Conservation (phyloP, 75 land plant species). For the Chamaecyparis obtusa region DNA sequence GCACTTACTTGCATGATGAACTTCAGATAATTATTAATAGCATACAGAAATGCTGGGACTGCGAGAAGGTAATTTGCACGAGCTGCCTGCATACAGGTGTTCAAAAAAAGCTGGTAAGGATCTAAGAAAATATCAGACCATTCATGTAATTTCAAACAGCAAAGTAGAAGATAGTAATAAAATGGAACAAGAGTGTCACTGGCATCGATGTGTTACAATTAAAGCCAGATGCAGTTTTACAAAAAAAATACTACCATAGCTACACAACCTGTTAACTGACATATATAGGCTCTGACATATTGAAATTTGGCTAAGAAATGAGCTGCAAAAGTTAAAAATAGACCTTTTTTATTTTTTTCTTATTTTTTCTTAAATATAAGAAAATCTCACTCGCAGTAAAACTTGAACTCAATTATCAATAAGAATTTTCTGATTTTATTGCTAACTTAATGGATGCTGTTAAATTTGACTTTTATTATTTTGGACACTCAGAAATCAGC, state of each 20-base stretch:
- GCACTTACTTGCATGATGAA: conserved; percentile 88
- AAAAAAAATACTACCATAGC: neutral
- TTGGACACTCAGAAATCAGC: no score
- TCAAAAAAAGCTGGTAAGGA: neutral
- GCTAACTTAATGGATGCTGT: no score
- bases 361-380: no score
- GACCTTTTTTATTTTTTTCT: no score
- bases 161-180: neutral
- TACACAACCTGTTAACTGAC: neutral
- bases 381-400: no score
- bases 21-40: conserved; percentile 95
- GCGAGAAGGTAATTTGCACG: conserved; percentile 90
- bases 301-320: neutral
- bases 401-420: no score
- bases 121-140: neutral
- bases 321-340: neutral
- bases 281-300: neutral
- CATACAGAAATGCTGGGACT: conserved; percentile 91
- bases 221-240: neutral
- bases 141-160: neutral
- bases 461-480: no score
- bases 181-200: neutral
- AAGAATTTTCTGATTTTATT: no score
- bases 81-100: conserved; percentile 71
- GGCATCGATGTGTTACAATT: neutral